A percentile compares a stretch with the other conserved stretches of the same genome.
Evolutionary conservation across 164 flowering plant genomes (phyloP).

Genomic region (Dillenia turbinata): DNA sequence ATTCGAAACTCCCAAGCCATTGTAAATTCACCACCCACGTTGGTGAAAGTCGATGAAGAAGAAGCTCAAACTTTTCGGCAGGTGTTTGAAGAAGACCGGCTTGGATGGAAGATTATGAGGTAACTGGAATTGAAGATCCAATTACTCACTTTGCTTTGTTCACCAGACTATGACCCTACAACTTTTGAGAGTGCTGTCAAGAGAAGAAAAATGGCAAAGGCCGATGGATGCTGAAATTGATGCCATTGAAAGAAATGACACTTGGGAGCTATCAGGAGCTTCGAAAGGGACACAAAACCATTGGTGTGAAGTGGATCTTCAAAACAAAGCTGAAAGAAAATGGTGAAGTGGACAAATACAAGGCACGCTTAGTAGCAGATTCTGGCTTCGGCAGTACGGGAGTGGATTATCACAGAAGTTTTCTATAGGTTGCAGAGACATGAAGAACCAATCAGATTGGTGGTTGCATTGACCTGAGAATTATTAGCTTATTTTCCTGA

Average conservation of each 20-base stretch:
- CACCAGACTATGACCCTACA: constrained; percentile 1
- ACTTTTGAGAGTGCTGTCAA: constrained; percentile 1
- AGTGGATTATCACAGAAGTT: constrained; percentile 5
- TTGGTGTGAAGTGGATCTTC: constrained; percentile 14
- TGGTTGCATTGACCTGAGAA: background rate
- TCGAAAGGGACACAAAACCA: constrained; percentile 5
- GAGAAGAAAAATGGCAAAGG: constrained; percentile 6
- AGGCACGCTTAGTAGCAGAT: constrained; percentile 7
- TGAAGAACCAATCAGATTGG: too few species aligned
- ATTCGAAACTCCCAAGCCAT: constrained; percentile 1
- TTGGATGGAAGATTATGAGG: constrained; percentile 6
- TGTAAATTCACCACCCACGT: constrained; percentile 3
- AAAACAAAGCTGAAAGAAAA: constrained; percentile 4
- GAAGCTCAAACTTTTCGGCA: background rate
- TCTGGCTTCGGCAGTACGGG: constrained; percentile 3
- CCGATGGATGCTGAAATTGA: constrained; percentile 5
- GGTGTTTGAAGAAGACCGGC: background rate
- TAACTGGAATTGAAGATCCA: constrained; percentile 5
- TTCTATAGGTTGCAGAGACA: background rate
- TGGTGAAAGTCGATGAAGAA: background rate
- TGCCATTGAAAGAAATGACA: constrained; percentile 7
- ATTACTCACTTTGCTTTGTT: constrained; percentile 6
- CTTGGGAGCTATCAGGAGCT: constrained; percentile 4
- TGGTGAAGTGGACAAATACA: constrained; percentile 1
- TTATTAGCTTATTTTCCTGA: constrained; percentile 11